Conservation (phyloP, 73 alveolate species). For the Paramecium bursaria region DNA sequence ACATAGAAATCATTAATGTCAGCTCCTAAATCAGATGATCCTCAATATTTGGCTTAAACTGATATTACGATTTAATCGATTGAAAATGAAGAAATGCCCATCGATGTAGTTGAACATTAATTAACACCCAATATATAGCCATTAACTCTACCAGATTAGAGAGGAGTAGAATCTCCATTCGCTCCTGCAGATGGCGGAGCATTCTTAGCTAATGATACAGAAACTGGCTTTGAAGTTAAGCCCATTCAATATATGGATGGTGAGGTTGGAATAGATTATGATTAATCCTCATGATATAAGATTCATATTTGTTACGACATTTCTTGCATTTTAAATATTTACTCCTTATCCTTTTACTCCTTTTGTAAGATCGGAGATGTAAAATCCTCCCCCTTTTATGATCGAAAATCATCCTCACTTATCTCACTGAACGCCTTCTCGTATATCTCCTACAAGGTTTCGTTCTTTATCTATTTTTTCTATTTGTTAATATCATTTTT, state of each 20-base stretch:
- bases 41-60: too few species aligned
- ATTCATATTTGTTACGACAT: constrained; percentile 44
- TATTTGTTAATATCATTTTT: constrained; percentile 35
- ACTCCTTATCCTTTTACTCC: not conserved
- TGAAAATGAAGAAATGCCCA: constrained; percentile 31
- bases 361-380: not conserved
- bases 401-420: constrained; percentile 43
- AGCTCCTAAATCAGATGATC: too few species aligned
- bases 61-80: too few species aligned
- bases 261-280: too few species aligned
- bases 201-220: constrained; percentile 30
- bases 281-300: too few species aligned
- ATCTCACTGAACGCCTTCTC: constrained; percentile 61
- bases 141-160: constrained; percentile 31
- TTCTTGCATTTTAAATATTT: constrained; percentile 38
- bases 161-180: constrained; percentile 43
- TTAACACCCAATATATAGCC: not conserved
- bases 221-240: constrained; percentile 57
- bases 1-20: too few species aligned
- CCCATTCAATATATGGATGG: too few species aligned
- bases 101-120: constrained; percentile 53
- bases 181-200: constrained; percentile 48
- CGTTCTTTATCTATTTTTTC: constrained; percentile 56
- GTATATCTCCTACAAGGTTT: constrained; percentile 42
- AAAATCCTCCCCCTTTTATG: constrained; percentile 29